phyloP scores from a whole-genome alignment of 768 basidiomycete species.

The Fomitopsis pulvina region DNA sequence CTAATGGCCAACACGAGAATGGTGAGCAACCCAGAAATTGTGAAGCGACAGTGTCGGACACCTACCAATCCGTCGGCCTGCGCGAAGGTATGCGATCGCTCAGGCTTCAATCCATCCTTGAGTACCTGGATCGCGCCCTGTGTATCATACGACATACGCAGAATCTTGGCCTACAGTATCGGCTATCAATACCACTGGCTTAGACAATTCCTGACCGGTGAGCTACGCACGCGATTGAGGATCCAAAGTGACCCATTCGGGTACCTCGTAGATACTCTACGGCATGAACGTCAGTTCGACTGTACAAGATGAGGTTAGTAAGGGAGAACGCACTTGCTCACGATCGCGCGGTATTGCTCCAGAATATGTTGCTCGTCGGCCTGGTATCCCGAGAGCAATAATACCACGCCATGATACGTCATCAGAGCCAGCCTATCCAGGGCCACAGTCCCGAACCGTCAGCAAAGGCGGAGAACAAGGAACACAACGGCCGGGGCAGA shows the following conservation, averaged over 20 bases:
- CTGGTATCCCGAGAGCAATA: constrained; percentile 68
- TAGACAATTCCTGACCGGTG: background rate
- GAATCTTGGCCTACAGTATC: constrained; percentile 53
- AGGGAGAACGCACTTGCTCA: constrained; percentile 44
- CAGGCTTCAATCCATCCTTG: constrained; percentile 47
- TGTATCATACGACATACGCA: constrained; percentile 63
- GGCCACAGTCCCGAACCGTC: background rate
- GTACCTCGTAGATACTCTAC: constrained; percentile 49
- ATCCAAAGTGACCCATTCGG: constrained; percentile 70
- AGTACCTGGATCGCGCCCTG: constrained; percentile 61
- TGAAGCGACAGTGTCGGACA: background rate
- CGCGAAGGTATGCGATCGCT: constrained; percentile 48
- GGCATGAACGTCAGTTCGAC: background rate
- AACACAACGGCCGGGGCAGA: background rate
- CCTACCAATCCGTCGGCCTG: constrained; percentile 70
- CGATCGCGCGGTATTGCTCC: constrained; percentile 54
- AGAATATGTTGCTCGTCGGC: constrained; percentile 64
- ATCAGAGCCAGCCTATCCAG: constrained; percentile 59
- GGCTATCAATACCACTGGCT: background rate
- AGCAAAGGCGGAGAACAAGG: background rate
- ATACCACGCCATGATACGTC: constrained; percentile 71
- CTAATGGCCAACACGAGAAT: constrained; percentile 25
- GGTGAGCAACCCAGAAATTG: background rate
- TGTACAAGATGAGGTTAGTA: background rate
- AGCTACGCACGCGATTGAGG: constrained; percentile 48